phyloP scores from a whole-genome alignment of 305 asterid genomes.

The Monarda citriodora region DNA sequence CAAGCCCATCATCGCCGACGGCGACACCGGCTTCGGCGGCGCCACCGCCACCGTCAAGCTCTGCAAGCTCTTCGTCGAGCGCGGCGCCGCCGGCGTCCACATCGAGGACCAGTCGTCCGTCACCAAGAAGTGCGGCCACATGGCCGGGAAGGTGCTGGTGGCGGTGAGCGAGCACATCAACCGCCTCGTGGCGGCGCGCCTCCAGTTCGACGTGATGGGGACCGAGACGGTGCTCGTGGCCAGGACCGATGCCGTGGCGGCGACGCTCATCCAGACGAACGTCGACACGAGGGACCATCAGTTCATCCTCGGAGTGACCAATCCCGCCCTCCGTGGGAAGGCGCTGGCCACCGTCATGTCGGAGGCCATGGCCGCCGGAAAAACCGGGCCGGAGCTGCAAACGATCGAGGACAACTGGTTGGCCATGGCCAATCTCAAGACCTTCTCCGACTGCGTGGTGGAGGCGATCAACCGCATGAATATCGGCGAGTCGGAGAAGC shows the following conservation, averaged over 20 bases:
- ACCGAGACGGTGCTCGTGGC: conserved; percentile 95
- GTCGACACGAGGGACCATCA: conserved; percentile 93
- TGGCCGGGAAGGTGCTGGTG: conserved; percentile 97
- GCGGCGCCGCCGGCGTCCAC: conserved; percentile 99
- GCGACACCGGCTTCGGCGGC: conserved; percentile 98
- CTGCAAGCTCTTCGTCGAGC: conserved; percentile 95
- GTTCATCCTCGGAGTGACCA: conserved; percentile 80
- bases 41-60: conserved; percentile 98
- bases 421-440: conserved; percentile 67
- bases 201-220: conserved; percentile 97
- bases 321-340: conserved; percentile 72
- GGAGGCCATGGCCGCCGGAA: conserved; percentile 88
- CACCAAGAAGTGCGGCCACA: conserved; percentile 96
- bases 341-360: conserved; percentile 62
- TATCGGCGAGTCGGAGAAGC: conserved; percentile 60
- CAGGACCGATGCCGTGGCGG: conserved; percentile 91
- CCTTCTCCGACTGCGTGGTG: conserved; percentile 74
- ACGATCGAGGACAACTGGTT: conserved; percentile 88
- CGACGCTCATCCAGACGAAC: conserved; percentile 87
- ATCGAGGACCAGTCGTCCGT: conserved; percentile 97
- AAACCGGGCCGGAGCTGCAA: conserved; percentile 82
- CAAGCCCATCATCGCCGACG: conserved; percentile 97
- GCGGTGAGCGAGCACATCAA: conserved; percentile 90
- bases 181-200: conserved; percentile 94
- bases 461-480: conserved; percentile 66